Evolutionary conservation across 495 filamentous ascomycete genomes (phyloP), one percentile per base, ranked within the genome.

Genomic region (Ramalina intermedia): DNA sequence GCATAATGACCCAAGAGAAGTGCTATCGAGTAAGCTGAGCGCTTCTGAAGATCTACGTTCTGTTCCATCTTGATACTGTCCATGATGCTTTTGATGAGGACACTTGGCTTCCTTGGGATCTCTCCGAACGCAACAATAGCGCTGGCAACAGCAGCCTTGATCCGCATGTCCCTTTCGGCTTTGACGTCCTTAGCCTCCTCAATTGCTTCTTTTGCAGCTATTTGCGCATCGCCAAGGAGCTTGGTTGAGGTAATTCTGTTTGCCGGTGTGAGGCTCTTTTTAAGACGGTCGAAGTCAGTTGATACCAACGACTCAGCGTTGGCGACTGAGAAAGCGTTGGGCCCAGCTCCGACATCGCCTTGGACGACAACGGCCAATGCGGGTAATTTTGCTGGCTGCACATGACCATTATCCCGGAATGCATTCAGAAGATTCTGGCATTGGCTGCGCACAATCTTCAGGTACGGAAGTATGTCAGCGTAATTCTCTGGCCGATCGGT

Each of bases 1-100:
- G 85, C 86, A 57, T 96, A 89, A 23, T 88, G 73, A 50, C 82
- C 78, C n/a, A 98, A 79, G n/a, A 96, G 72, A 17, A 74, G 69
- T 6, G 86, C 84, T 29, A 96, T 79, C 14, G 87, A 85, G 6
- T 72, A 74, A 7, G 88, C 87, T 21, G 93, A 95, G 24, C 90
- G 85, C 54, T 79, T 78, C 61, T 98, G 91, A 36, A 98, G 71
- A 54, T 94, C 87, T 33, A 82, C 60, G 55, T 90, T 96, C 57
- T 96, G 90, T 64, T 98, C 91, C 27, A 78, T 76, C 68, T 96
- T 96, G 62, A 96, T 78, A 60, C 89, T 96, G 56, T 98, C 91
- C 90, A 96, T 98, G 64, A 96, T 84, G 17, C 79, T 82, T 66
- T 94, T 94, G 66, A 98, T 96, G 16, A 94, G 79, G 33, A 78